Conservation (phyloP, 805 yeast genomes). For the Wickerhamiella domercqiae region DNA sequence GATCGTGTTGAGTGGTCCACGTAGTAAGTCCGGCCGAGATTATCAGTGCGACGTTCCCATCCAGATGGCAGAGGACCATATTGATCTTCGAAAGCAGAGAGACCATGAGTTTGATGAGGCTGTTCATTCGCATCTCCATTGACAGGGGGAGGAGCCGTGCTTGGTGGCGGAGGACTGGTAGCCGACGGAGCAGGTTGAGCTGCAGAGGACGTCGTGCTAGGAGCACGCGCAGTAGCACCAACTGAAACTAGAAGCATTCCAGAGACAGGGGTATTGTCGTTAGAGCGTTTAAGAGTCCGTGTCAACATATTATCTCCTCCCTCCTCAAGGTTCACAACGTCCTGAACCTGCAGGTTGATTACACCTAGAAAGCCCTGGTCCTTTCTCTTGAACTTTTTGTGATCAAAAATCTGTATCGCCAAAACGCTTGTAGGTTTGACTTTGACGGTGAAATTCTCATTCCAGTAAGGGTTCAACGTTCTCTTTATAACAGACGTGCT, state of each 20-base stretch:
- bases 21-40: constrained; percentile 91
- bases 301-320: constrained; percentile 65
- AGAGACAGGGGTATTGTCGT: constrained; percentile 81
- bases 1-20: constrained; percentile 97
- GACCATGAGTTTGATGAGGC: constrained; percentile 1
- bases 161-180: background rate
- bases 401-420: constrained; percentile 91
- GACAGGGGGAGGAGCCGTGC: background rate
- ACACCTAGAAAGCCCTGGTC: constrained; percentile 98
- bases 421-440: constrained; percentile 40
- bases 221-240: constrained; percentile 1
- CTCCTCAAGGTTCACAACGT: constrained; percentile 47
- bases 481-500: constrained; percentile 88
- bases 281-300: constrained; percentile 78
- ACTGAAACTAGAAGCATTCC: constrained; percentile 44
- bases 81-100: constrained; percentile 90
- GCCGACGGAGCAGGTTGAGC: constrained; percentile 5
- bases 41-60: constrained; percentile 97
- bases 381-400: constrained; percentile 91
- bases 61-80: constrained; percentile 94
- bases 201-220: constrained; percentile 3
- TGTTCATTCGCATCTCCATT: constrained; percentile 13
- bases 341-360: constrained; percentile 79
- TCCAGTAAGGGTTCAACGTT: constrained; percentile 96
- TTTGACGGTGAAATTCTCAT: constrained; percentile 70